Evolutionary conservation across 257 asterid genomes (phyloP).

Genomic region (Solanum lycopersicoides): DNA sequence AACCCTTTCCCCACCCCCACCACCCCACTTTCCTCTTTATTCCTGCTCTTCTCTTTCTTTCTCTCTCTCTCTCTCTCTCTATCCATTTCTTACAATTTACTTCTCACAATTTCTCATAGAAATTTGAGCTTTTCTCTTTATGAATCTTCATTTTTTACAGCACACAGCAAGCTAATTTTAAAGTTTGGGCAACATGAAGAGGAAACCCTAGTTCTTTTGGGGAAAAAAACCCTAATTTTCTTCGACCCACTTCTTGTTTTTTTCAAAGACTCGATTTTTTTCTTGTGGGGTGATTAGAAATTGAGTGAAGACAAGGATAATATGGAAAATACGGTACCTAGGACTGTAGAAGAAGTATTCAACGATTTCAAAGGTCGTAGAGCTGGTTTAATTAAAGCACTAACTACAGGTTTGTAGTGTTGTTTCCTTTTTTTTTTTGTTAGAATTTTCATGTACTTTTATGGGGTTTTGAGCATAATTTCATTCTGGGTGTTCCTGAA

Average conservation of each 20-base stretch:
- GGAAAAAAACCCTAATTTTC: background rate
- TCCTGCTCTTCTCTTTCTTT: background rate
- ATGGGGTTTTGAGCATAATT: background rate
- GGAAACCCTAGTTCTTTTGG: background rate
- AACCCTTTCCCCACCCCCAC: background rate
- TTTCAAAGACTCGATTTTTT: background rate
- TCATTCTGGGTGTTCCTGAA: background rate
- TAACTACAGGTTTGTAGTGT: background rate
- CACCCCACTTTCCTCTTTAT: background rate
- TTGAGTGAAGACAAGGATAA: background rate
- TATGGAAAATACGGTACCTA: constrained; percentile 22
- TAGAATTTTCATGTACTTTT: background rate
- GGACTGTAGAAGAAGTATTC: constrained; percentile 91
- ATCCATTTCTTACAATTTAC: background rate
- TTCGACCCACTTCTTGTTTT: background rate
- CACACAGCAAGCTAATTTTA: background rate
- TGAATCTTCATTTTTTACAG: background rate
- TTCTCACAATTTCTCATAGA: background rate
- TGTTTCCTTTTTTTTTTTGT: background rate
- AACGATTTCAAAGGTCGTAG: constrained; percentile 54
- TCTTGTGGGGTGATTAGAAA: background rate
- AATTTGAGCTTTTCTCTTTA: background rate
- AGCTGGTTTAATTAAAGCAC: constrained; percentile 75
- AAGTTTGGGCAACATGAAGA: background rate
- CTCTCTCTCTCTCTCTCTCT: background rate